Base-by-base conservation (phyloP, 2,329 filamentous ascomycete species). In the Phialophora verrucosa region DNA sequence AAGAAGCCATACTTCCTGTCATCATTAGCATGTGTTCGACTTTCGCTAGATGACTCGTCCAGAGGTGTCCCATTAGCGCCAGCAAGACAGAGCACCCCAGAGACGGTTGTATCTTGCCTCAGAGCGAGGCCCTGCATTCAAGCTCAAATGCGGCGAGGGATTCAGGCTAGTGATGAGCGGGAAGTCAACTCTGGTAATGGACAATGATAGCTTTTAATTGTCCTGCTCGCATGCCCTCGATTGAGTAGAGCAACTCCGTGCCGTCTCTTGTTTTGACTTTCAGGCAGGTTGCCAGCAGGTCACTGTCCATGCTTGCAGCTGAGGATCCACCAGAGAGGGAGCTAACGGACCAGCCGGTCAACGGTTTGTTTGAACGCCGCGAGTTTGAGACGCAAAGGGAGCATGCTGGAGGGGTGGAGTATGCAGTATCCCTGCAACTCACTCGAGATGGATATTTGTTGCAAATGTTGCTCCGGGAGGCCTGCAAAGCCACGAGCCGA, bases 371-470 rank as follows among this genome's bases (percentile, higher is more conserved):
- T 42, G 5, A n/a, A n/a, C 4, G 17, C 4, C 2, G 17, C 38
- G 17, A 44, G 6, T n/a, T n/a, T n/a, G 17, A 7, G 38, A 44
- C 6, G 38, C 14, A 44, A 44, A 55, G 29, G 29, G 12, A 17
- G 20, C 5, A 23, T 27, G 49, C 49, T 53, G 20, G 54, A n/a
- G 31, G 38, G 29, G 51, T 44, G 54, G 42, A 32, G 32, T 35
- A 63, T 59, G 31, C 54, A 54, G n/a, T 42, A 64, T 59, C 62
- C 62, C 49, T 64, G 62, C 56, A 59, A 59, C 31, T 44, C 42
- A 7, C 31, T 35, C 10, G 32, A 35, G 25, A 55, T 64, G 62
- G 62, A 59, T 64, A 54, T 64, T 20, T 54, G 62, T 29, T 23
- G 25, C 49, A 51, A 53, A 50, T 59, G 62, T 53, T 56, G 23